Conservation (phyloP, 192 early-diverging fungal species). For the Phycomyces nitens region DNA sequence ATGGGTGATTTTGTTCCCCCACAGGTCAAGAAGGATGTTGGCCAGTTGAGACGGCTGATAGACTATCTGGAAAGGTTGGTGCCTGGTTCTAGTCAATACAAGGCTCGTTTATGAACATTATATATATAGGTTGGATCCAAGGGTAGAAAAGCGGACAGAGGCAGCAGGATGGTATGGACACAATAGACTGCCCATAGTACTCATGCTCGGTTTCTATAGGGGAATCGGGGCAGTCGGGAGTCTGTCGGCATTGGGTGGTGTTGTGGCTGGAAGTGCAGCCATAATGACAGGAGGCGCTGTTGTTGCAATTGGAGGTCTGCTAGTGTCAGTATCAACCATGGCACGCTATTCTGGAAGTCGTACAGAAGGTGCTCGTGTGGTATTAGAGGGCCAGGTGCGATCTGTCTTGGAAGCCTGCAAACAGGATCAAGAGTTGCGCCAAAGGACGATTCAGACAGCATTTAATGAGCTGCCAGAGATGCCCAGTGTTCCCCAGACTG, state of each 20-base stretch:
- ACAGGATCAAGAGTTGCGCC: neutral
- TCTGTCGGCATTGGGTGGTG: constrained; percentile 41
- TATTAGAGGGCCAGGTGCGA: constrained; percentile 28
- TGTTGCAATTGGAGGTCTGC: constrained; percentile 36
- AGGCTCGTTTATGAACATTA: too few species aligned
- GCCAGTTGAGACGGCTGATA: constrained; percentile 37
- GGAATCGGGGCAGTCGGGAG: constrained; percentile 46
- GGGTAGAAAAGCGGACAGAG: constrained; percentile 40
- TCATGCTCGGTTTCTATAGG: constrained; percentile 25
- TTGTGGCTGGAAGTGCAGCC: constrained; percentile 37
- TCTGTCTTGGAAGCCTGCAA: constrained; percentile 23
- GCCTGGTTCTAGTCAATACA: too few species aligned
- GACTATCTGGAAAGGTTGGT: constrained; percentile 28
- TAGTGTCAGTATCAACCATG: constrained; percentile 29
- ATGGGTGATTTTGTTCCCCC: constrained; percentile 35
- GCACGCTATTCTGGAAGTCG: constrained; percentile 35
- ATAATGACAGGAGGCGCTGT: constrained; percentile 40
- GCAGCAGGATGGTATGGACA: constrained; percentile 22
- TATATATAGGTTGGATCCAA: constrained; percentile 41
- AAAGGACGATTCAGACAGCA: neutral
- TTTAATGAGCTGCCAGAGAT: neutral
- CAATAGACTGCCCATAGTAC: neutral
- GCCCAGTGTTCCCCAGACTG: too few species aligned
- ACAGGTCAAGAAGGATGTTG: constrained; percentile 33
- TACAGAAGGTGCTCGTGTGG: constrained; percentile 28